Evolutionary conservation across 306 rosid genomes (phyloP), one percentile per base, ranked within the genome.

Genomic region (Acacia crassicarpa): DNA sequence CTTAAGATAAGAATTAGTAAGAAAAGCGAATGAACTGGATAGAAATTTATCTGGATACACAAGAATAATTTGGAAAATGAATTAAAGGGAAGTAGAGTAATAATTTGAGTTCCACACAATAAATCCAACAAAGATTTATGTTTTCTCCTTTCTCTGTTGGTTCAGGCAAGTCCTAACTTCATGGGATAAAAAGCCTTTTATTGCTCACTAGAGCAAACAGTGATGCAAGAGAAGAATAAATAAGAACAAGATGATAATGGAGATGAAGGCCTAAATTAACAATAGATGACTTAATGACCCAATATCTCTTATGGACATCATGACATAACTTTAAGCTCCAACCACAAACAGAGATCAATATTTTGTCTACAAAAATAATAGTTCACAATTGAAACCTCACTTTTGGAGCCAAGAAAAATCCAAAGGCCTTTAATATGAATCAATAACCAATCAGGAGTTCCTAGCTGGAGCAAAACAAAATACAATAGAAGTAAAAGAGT

Each of bases 401-500:
- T 15, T 41, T 20, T 20, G 9, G 32, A 66, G 46, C 48, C n/a
- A 66, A 75, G 14, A 4, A 54, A 75, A 75, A 22, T 40, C 41
- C 56, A 12, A 67, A 78, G 30, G 20, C 79, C 69, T 41, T 19
- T 59, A 10, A 3, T 4, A 74, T 27, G 25, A 67, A 61, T 61
- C n/a, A 75, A 27, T 62, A 38, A 68, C 54, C 78, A 84, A 80
- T 49, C 69, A 80, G 32, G 10, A 56, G 27, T 19, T 54, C 73
- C 72, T 15, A 22, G 69, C 46, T 33, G 38, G 32, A 76, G 43
- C 1, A 30, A 30, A 30, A 80, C 41, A 73, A 51, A 40, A 65
- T 19, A 17, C 16, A 73, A 9, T 16, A 1, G 13, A 83, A 32
- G 62, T 0, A 43, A 67, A 35, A 5, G 2, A 65, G 38, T 15